Evolutionary conservation across 2,329 filamentous ascomycete species (phyloP).

Genomic region (Hypoxylon sp.): DNA sequence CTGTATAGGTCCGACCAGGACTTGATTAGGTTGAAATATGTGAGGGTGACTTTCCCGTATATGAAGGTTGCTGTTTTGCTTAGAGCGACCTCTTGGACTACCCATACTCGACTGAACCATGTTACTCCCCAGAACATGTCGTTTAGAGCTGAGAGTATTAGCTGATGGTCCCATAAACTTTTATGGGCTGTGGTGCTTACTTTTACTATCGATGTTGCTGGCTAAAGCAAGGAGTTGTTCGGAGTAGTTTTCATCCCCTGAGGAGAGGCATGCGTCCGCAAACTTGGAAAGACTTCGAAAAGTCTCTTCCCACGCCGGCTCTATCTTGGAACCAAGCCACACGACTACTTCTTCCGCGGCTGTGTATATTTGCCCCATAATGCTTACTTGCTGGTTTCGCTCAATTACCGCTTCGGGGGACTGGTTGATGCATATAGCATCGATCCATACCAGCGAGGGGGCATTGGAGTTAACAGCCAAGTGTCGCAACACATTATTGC

Average conservation of each 20-base stretch:
- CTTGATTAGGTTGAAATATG: constrained; percentile 18
- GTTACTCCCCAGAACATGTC: constrained; percentile 13
- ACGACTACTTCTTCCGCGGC: background rate
- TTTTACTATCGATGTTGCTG: background rate
- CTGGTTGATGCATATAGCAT: constrained; percentile 12
- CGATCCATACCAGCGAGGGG: constrained; percentile 4
- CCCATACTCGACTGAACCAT: constrained; percentile 18
- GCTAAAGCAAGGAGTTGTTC: background rate
- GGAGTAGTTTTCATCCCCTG: background rate
- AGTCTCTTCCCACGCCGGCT: background rate
- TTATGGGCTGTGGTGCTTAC: background rate
- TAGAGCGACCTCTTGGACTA: constrained; percentile 14
- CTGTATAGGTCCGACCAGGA: constrained; percentile 17
- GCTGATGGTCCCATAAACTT: background rate
- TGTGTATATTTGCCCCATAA: background rate
- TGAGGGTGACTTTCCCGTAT: constrained; percentile 9
- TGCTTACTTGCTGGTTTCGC: background rate
- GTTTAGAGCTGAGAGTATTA: background rate
- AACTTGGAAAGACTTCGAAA: background rate
- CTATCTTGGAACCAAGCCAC: background rate
- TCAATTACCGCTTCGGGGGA: background rate
- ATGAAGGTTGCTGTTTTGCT: constrained; percentile 9
- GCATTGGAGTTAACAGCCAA: background rate
- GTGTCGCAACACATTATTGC: background rate
- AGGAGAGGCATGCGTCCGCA: background rate